Evolutionary conservation across 139 green algal genomes (phyloP).

Genomic region (Mychonastes homosphaera): DNA sequence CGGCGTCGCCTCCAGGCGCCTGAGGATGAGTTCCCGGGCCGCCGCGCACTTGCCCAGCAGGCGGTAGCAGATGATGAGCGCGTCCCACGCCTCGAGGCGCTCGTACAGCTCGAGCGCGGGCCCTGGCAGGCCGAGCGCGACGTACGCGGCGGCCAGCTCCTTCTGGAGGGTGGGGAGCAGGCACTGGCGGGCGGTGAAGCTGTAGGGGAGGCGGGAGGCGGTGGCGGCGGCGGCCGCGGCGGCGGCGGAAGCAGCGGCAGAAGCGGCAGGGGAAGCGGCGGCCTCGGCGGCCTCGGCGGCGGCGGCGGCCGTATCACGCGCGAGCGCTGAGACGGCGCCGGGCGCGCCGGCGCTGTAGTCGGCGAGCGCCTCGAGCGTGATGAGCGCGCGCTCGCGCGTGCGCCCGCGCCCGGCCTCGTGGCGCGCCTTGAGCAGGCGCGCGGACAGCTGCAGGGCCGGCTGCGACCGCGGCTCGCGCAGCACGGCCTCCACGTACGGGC

Average conservation of each 20-base stretch:
- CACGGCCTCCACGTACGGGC: conserved; percentile 71
- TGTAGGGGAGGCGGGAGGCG: conserved; percentile 8
- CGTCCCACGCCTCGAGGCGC: conserved; percentile 79
- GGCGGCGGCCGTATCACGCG: neutral
- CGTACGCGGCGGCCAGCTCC: conserved; percentile 71
- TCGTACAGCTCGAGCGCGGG: conserved; percentile 70
- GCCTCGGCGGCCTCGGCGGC: neutral
- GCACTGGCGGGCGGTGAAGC: conserved; percentile 45
- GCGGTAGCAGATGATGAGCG: conserved; percentile 76
- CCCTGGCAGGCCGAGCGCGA: conserved; percentile 59
- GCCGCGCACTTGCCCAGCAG: conserved; percentile 66
- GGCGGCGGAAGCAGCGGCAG: neutral
- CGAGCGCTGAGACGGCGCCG: neutral
- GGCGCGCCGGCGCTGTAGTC: neutral
- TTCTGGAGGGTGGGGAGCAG: conserved; percentile 43
- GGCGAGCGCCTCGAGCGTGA: conserved; percentile 55
- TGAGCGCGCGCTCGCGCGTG: conserved; percentile 64
- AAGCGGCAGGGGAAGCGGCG: neutral
- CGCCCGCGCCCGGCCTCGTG: conserved; percentile 61
- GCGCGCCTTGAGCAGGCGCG: conserved; percentile 28
- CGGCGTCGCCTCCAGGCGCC: conserved; percentile 52
- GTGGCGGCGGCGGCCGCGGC: neutral
- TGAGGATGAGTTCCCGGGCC: conserved; percentile 54
- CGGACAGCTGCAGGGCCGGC: conserved; percentile 35
- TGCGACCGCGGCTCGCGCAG: conserved; percentile 40